Conservation (phyloP, 345 rosid genomes). For the Camelina sativa region DNA sequence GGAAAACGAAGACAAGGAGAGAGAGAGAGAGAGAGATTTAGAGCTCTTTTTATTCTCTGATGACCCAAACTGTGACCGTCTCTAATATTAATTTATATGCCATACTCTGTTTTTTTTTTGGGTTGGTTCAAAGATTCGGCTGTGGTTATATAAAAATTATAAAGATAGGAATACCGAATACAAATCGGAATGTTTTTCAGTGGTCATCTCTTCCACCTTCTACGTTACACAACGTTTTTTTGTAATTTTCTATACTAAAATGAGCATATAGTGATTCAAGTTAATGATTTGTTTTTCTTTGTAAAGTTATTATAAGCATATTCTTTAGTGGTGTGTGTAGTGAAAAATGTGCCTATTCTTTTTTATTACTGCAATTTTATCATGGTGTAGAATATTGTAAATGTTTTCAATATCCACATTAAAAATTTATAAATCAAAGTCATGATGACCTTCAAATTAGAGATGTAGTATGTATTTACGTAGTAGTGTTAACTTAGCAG, state of each 20-base stretch:
- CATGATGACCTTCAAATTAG: too few species aligned
- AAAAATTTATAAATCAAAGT: too few species aligned
- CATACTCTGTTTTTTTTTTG: conserved; percentile 2
- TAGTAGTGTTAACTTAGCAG: neutral
- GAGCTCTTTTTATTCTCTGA: too few species aligned
- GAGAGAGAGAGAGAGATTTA: conserved; percentile 5
- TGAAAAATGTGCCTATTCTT: too few species aligned
- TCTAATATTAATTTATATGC: neutral
- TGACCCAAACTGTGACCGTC: conserved; percentile 18
- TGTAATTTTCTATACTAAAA: neutral
- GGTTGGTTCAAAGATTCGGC: neutral
- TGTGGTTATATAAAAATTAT: neutral
- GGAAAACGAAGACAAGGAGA: neutral
- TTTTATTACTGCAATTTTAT: too few species aligned
- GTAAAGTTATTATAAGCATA: too few species aligned
- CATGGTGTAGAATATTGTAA: too few species aligned
- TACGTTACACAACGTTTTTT: neutral
- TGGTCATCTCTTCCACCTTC: conserved; percentile 27
- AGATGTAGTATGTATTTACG: too few species aligned
- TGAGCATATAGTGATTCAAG: too few species aligned
- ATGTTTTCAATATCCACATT: too few species aligned
- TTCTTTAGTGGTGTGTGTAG: too few species aligned
- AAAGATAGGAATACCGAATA: conserved; percentile 21
- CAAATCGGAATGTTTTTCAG: conserved; percentile 6
- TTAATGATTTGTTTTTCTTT: too few species aligned